Evolutionary conservation across 805 yeast genomes (phyloP), one percentile per base, ranked within the genome.

Genomic region (Sugiyamaella qingdaonensis): DNA sequence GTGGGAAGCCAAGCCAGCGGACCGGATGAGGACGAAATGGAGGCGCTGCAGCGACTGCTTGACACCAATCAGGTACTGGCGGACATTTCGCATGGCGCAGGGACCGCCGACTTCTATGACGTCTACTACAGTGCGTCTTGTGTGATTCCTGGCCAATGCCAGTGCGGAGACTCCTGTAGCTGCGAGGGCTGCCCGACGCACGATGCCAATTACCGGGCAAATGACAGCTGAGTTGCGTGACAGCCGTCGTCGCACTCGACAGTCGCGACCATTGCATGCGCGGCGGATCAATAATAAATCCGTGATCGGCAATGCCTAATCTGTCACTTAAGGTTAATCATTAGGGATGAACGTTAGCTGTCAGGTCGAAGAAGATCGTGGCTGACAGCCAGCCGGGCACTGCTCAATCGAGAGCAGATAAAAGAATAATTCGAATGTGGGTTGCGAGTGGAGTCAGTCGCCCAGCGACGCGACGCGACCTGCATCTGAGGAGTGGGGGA

Each of bases 61-160:
- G 36, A 44, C 24, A 44, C 35, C 19, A 31, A 24, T 24, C 35
- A 44, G 24, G 34, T 24, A n/a, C 39, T 29, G 33, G 34, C 33
- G 10, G 46, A 21, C n/a, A 34, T 18, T 18, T 11, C 27, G 33
- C 13, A 10, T 24, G 55, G 60, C n/a, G 52, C 49, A 13, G 60
- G 56, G 7, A 8, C 35, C 19, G 34, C 51, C 13, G 54, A 53
- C 16, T 49, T 59, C 11, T 54, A 54, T 45, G 65, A 61, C 49
- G 50, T 69, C 32, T 61, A 63, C 39, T 68, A 58, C 52, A 66
- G 72, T 0, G 64, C 73, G 14, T 59, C 64, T 14, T 70, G 74
- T 48, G 68, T 67, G 5, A 58, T 70, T 36, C 73, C 73, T 0
- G 73, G 73, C 16, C 66, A 67, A 49, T 70, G 74, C 48, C 61